Base-by-base conservation (phyloP, 495 filamentous ascomycete species). In the Neurospora sp. region DNA sequence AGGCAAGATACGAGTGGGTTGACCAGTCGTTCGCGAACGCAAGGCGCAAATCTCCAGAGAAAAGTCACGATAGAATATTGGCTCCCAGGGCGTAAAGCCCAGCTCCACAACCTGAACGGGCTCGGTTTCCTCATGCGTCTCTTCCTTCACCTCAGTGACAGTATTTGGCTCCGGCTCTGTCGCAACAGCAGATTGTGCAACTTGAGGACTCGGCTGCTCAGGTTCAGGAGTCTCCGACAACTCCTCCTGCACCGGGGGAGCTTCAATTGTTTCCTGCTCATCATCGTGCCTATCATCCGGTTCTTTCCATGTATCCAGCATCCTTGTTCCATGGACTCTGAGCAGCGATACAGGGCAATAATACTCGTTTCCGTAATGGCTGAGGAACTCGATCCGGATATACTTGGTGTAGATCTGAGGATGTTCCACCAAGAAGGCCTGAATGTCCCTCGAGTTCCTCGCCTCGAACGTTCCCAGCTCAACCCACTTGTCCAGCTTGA, bases 341-440 rank as follows among this genome's bases (percentile, higher is more conserved):
- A 99, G 85, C 22, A 99, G 82, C 76, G 93, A 97, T 42, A 99
- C 81, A 4, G 96, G 96, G 74, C 96, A 99, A 82, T 95, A 99
- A 79, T 92, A 98, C 78, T 99, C 96, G 77, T 94, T 93, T 14
- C 96, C 96, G 82, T 95, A 98, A 79, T 99, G 96, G 7, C 87
- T 93, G 73, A 99, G 82, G 74, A 98, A 94, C 81, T 99, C 96
- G 73, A 98, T 88, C 41, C 92, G 88, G 37, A 99, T 78, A 81
- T 98, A 99, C 72, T 94, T 88, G 71, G 96, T 94, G 91, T 96
- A 99, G 65, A 98, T 97, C 71, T 94, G 89, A 44, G 96, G 94
- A 77, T 97, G 94, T 78, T 96, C 91, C 39, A 99, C 86, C 37
- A 95, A 83, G 77, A 99, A 99, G 1, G 96, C 92, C 81, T 99